Evolutionary conservation across 176 grass and related monocot genomes (phyloP).

Genomic region (Dendrocalamus sinicus): DNA sequence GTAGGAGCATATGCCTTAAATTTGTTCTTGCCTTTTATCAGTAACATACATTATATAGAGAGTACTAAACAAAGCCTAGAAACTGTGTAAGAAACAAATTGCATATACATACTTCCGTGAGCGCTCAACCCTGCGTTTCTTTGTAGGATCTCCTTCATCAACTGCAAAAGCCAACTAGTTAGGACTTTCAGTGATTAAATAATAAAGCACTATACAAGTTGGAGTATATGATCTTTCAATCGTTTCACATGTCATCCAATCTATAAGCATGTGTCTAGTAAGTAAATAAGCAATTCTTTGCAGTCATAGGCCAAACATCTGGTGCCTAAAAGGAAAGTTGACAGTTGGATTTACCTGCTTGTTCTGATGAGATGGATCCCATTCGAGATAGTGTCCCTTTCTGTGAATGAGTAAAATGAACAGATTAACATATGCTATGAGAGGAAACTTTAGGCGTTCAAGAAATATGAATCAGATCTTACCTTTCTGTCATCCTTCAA

Average conservation of each 20-base stretch:
- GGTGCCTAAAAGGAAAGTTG: neutral
- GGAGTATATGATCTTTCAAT: neutral
- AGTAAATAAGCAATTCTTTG: neutral
- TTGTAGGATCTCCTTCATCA: slow-evolving; percentile 73
- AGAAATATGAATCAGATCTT: neutral
- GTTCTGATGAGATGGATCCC: slow-evolving; percentile 66
- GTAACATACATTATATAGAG: neutral
- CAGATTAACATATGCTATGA: neutral
- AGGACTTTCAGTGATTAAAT: slow-evolving; percentile 28
- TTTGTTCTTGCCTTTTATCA: neutral
- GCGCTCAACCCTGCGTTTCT: slow-evolving; percentile 76
- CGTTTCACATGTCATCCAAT: neutral
- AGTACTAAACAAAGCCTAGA: neutral
- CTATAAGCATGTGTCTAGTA: neutral
- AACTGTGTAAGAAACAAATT: neutral
- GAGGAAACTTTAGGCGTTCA: neutral
- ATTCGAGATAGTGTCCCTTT: slow-evolving; percentile 52
- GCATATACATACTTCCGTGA: slow-evolving; percentile 66
- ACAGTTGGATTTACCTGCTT: slow-evolving; percentile 49
- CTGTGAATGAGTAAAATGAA: slow-evolving; percentile 48
- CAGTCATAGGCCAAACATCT: neutral
- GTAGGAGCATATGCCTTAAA: neutral
- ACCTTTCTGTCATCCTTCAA: slow-evolving; percentile 67
- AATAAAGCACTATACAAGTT: neutral
- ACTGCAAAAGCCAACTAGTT: slow-evolving; percentile 45